phyloP scores from a whole-genome alignment of 495 filamentous ascomycete species.

The Neurospora sp. region DNA sequence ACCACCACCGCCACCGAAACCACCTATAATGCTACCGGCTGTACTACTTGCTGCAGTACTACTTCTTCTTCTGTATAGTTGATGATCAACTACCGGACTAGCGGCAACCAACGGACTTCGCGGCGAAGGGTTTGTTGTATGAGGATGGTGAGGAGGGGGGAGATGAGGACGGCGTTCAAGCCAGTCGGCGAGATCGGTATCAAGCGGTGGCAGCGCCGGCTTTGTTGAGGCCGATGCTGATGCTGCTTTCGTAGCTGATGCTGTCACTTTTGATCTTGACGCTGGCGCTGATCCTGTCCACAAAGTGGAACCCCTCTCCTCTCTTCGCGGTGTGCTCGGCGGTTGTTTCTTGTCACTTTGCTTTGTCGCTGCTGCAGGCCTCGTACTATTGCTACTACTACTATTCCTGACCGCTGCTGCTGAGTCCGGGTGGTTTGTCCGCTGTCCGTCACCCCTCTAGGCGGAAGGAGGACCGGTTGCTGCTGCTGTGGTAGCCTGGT shows the following conservation, averaged over 20 bases:
- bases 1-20: not conserved
- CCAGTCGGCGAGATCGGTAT: not conserved
- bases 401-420: slow-evolving; percentile 1
- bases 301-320: not conserved
- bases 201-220: not conserved
- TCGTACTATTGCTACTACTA: not conserved
- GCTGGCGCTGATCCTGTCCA: not conserved
- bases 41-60: not conserved
- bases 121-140: not conserved
- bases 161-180: not conserved
- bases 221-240: not conserved
- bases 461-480: not conserved
- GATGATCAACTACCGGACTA: not conserved
- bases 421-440: slow-evolving; percentile 1
- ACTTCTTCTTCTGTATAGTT: not conserved
- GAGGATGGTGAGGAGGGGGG: not conserved
- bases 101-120: not conserved
- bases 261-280: not conserved
- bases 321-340: not conserved
- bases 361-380: not conserved
- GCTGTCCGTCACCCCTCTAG: not conserved
- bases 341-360: not conserved
- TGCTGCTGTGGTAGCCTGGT: slow-evolving; percentile 6
- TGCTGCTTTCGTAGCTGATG: not conserved
- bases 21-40: not conserved